Evolutionary conservation across 169 alveolate genomes (phyloP).

Genomic region (Plasmodium yoelii): DNA sequence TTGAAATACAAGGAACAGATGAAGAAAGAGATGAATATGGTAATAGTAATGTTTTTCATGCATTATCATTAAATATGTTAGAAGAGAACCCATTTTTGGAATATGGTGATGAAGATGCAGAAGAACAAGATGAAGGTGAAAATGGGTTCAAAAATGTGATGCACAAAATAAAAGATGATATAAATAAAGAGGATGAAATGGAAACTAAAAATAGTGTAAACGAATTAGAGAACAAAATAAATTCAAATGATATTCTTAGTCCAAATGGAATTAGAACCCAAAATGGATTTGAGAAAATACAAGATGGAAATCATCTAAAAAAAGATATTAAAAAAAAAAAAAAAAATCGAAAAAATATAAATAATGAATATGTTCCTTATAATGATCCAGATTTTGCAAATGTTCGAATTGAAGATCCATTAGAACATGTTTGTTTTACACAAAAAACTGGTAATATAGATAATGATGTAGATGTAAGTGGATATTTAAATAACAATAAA

Average conservation of each 20-base stretch:
- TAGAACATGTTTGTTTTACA: slow-evolving; percentile 65
- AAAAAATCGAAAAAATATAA: slow-evolving; percentile 12
- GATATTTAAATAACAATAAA: neutral
- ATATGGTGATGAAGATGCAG: neutral
- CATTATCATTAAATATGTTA: slow-evolving; percentile 18
- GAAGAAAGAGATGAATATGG: slow-evolving; percentile 1
- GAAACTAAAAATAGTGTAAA: neutral
- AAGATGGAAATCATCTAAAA: neutral
- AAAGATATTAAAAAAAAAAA: slow-evolving; percentile 18
- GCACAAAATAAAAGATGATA: neutral
- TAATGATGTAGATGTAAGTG: neutral
- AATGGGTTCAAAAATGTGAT: neutral
- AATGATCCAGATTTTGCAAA: slow-evolving; percentile 74
- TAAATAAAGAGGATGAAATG: neutral
- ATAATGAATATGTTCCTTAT: slow-evolving; percentile 66
- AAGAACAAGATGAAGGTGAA: neutral
- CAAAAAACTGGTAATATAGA: neutral
- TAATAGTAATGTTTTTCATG: neutral
- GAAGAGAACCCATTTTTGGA: slow-evolving; percentile 3
- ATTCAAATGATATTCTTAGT: neutral
- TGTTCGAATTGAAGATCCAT: slow-evolving; percentile 72
- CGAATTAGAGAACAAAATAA: neutral
- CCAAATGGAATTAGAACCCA: too few relatives aligned
- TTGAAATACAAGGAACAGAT: slow-evolving; percentile 29
- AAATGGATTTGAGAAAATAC: too few relatives aligned